Evolutionary conservation across 2,329 filamentous ascomycete genomes (phyloP), one percentile per base, ranked within the genome.

Genomic region (Aspergillus eucalypticola): DNA sequence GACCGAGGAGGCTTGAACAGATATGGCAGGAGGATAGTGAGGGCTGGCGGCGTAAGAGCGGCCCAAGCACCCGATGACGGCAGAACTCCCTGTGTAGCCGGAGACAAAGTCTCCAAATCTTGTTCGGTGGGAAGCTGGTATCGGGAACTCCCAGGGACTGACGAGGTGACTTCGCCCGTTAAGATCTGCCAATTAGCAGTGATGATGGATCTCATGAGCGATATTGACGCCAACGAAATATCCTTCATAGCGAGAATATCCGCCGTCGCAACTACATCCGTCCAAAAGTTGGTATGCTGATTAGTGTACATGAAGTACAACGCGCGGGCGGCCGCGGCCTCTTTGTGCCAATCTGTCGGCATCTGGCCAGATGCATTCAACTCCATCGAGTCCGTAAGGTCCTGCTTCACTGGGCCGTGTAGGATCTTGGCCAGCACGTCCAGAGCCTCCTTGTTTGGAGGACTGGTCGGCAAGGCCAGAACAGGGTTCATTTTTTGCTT

Each of bases 221-320:
- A 73, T 17, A 86, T 78, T 0, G 86, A 81, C 19, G 84, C 80
- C 5, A 87, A 71, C 1, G 85, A 84, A 8, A 79, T 77, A 29
- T 86, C 84, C 64, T 81, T 81, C 73, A 88, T 80, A 0, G 82
- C 84, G 13, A 87, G 69, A 8, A 82, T 82, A 51, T 86, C 83
- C n/a, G 84, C 83, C 51, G 84, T 80, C 2, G 72, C 75, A 29
- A 82, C 76, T 38, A 86, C 71, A 61, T 85, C 78, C 8, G 74
- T 69, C 78, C 84, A 88, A 60, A 87, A 76, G 29, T 67, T 75
- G 0, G 82, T 73, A 55, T 84, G 80, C 46, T 81, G 73, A 56
- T 78, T 79, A 19, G 84, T 71, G 69, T 86, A 87, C 54, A 82
- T 74, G 55, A 80, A 82, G 64, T 84, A 86, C 2, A 88, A 74